Base-by-base conservation (phyloP, 2,329 filamentous ascomycete species). In the Scedosporium aurantiacum region DNA sequence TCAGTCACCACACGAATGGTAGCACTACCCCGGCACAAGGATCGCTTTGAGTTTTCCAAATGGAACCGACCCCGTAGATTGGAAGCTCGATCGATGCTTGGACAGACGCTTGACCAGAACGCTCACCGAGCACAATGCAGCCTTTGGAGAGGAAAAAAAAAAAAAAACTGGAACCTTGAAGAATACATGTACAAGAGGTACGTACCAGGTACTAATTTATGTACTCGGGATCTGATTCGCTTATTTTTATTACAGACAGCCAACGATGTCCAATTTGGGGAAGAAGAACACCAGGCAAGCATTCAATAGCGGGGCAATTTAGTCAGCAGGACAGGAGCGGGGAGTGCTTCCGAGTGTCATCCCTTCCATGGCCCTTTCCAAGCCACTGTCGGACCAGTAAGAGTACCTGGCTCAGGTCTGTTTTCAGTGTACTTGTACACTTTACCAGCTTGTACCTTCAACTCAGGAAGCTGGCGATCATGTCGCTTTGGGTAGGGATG, bases 81-180 rank as follows among this genome's bases (percentile, higher is more conserved):
- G 64, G 62, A 63, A 61, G 62, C 63, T 62, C 62, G 55, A 37
- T 10, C 23, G 54, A 37, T 6, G 27, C 50, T 40, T 37, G n/a
- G 54, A 32, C 54, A 40, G 25, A 25, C 32, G 68, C 68, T 65
- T 27, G 64, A 71, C 69, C 57, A 70, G 68, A 71, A 71, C 63
- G 67, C 63, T 71, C 69, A 71, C 69, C 69, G 69, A 70, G 60
- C 50, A 45, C 21, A 14, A n/a, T 27, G 50, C 18, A 54, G 18
- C 50, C 32, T 37, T 10, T 37, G 1, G 32, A 60, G 40, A 27
- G 21, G 37, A 47, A 40, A 27, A 45, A 59, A 41, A 50, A 52
- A 60, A 60, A 60, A 60, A 21, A 25, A 54, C n/a, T 14, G 50
- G 50, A 28, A 23, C 50, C 18, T 23, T 21, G 50, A 54, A 16